Conservation (phyloP, 2,329 filamentous ascomycete genomes). For the Clonostachys chloroleuca region DNA sequence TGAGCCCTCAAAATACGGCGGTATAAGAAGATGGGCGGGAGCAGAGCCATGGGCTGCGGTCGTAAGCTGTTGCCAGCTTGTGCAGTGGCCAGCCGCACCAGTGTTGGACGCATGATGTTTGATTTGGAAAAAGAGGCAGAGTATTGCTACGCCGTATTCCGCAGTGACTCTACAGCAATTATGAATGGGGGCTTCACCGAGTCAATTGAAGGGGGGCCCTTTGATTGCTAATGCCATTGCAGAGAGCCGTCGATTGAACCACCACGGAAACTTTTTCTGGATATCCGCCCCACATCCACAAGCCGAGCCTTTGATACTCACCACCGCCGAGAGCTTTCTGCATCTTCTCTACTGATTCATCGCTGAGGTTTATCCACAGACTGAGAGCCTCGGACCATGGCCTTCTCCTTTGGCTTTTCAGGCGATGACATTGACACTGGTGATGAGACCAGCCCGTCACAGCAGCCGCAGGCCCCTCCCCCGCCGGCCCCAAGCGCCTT, state of each 20-base stretch:
- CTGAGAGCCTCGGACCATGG: constrained; percentile 17
- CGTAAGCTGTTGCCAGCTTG: constrained; percentile 17
- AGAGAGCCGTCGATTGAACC: no score
- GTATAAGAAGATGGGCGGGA: constrained; percentile 88
- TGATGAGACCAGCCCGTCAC: constrained; percentile 17
- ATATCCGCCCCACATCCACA: no score
- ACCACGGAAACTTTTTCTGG: no score
- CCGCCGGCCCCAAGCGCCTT: constrained; percentile 42
- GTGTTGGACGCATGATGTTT: constrained; percentile 16
- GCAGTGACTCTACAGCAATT: no score
- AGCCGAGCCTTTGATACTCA: no score
- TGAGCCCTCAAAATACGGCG: constrained; percentile 83
- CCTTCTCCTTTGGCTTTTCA: constrained; percentile 57
- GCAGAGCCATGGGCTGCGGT: constrained; percentile 56
- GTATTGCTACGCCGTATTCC: no score
- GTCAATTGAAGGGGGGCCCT: no score
- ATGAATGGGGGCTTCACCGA: no score
- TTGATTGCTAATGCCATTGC: no score
- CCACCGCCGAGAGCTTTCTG: no score
- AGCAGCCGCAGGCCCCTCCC: constrained; percentile 13
- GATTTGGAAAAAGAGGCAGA: background rate
- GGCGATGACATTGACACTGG: constrained; percentile 60
- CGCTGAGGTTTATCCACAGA: no score
- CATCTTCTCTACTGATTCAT: no score
- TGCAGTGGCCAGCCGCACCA: constrained; percentile 28